Conservation (phyloP, 768 basidiomycete species). For the Trametes villosa region DNA sequence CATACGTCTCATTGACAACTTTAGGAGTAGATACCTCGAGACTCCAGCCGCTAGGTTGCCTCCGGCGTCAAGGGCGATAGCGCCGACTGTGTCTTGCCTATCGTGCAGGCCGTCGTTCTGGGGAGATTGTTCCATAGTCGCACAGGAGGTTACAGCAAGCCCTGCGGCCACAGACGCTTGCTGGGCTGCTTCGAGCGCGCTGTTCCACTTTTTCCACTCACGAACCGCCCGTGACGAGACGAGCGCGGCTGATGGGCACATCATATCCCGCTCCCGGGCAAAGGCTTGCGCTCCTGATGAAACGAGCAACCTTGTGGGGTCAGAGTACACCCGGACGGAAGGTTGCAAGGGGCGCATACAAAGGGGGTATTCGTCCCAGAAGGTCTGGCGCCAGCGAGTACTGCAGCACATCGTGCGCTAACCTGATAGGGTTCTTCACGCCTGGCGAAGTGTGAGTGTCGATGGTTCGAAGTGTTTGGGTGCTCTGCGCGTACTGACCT, state of each 20-base stretch:
- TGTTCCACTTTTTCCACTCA: conserved; percentile 69
- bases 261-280: conserved; percentile 40
- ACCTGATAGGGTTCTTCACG: conserved; percentile 68
- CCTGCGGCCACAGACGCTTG: not conserved
- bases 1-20: not conserved
- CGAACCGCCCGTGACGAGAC: conserved; percentile 50
- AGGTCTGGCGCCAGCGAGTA: conserved; percentile 50
- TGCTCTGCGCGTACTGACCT: conserved; percentile 42
- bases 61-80: conserved; percentile 55
- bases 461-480: not conserved
- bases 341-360: conserved; percentile 48
- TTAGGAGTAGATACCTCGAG: conserved; percentile 51
- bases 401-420: conserved; percentile 62
- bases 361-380: conserved; percentile 70
- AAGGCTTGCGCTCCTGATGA: conserved; percentile 50
- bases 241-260: conserved; percentile 50
- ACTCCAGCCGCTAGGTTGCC: conserved; percentile 69
- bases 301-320: not conserved
- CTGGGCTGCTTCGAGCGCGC: conserved; percentile 38
- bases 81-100: conserved; percentile 83
- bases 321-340: not conserved
- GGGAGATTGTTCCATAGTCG: not conserved
- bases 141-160: not conserved
- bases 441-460: conserved; percentile 42
- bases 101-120: conserved; percentile 29